phyloP scores from a whole-genome alignment of 2,329 filamentous ascomycete species.

The Aaosphaeria pasadenensis region DNA sequence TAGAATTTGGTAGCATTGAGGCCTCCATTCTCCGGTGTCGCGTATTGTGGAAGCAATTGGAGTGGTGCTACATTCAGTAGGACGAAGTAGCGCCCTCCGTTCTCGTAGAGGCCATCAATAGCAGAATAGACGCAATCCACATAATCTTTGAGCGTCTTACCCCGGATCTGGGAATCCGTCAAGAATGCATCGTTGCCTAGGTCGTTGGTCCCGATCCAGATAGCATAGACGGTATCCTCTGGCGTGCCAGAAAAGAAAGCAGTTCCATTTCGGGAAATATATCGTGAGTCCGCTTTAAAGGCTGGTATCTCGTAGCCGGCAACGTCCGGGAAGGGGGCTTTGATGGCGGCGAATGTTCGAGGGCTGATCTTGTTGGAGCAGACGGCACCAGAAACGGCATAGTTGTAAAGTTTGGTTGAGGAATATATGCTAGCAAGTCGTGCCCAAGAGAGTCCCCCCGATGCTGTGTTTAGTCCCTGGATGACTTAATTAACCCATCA shows the following conservation, averaged over 20 bases:
- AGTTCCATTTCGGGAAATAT: constrained; percentile 31
- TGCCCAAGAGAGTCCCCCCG: constrained; percentile 67
- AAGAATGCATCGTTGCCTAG: constrained; percentile 65
- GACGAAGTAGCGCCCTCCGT: constrained; percentile 68
- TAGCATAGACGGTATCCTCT: constrained; percentile 66
- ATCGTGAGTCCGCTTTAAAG: constrained; percentile 44
- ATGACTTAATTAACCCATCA: no score
- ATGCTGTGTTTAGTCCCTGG: constrained; percentile 52
- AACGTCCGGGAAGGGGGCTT: constrained; percentile 57
- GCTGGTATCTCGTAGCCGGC: constrained; percentile 46
- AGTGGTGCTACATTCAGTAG: constrained; percentile 68
- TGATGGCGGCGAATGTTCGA: constrained; percentile 51
- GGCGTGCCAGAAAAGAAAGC: constrained; percentile 46
- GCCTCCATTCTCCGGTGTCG: constrained; percentile 46
- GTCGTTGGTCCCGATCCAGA: constrained; percentile 84
- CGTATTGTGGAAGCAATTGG: constrained; percentile 66
- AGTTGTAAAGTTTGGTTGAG: constrained; percentile 58
- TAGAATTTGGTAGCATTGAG: constrained; percentile 46
- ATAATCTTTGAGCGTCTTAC: constrained; percentile 62
- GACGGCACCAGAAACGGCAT: constrained; percentile 69
- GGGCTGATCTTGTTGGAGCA: constrained; percentile 68
- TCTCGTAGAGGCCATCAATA: constrained; percentile 61
- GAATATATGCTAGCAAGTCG: constrained; percentile 63
- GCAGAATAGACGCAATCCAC: constrained; percentile 65
- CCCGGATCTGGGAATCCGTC: constrained; percentile 58